Evolutionary conservation across 208 protist genomes (phyloP), one percentile per base, ranked within the genome.

Genomic region (Leishmania tropica): DNA sequence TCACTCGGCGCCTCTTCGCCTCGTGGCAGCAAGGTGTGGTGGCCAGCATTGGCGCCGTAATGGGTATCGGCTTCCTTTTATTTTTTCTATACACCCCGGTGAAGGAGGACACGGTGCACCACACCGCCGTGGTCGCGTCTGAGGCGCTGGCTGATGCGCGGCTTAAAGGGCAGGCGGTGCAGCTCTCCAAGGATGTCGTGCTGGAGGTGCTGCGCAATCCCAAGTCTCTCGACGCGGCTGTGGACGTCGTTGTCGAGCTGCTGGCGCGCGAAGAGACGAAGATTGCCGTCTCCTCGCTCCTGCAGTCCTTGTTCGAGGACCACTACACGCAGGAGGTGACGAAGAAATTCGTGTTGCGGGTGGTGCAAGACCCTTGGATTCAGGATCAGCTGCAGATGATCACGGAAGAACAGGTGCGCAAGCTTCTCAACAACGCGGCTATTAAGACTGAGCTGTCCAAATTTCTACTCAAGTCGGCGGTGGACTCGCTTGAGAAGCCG

Each of bases 241-340:
- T 88, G 19, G 81, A 89, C 42, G 86, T 98, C 0, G 89, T 96
- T 10, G 82, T 87, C 45, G 62, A 90, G 60, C 81, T 98, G 17
- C 88, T 98, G 1, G 83, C 81, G 15, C 81, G 92, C 31, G 92
- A 97, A 21, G 94, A 97, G 35, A 96, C 92, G 13, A 93, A 90
- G 83, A 89, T 95, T 37, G 94, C 93, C 31, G 87, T 97, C 28
- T 96, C 93, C 17, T 96, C 92, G 2, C 88, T 98, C 19, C 81
- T 98, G 54, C 91, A 93, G 73, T 83, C 90, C 1, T 82, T 98
- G 47, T 98, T 97, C 73, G 95, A 96, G 80, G 95, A 98, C 83
- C 93, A 96, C 85, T 97, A 97, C 86, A 98, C 94, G 4, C 94
- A 96, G 81, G 95, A 97, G 85, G 89, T 97, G 60, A 96, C 93